Evolutionary conservation across 2,329 filamentous ascomycete genomes (phyloP).

Genomic region (Ascocoryne sarcoides): DNA sequence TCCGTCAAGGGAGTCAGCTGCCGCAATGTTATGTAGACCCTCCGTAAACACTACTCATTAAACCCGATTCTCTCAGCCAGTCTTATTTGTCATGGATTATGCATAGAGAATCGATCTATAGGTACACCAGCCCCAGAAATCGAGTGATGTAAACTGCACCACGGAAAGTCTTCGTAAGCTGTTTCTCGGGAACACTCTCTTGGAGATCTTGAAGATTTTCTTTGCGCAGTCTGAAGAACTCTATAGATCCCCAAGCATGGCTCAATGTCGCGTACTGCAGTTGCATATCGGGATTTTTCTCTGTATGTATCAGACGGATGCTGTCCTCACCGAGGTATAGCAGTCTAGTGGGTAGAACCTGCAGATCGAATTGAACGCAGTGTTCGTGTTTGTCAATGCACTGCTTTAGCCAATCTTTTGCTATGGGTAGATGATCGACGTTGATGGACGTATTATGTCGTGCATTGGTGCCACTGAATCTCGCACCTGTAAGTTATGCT

Average conservation of each 20-base stretch:
- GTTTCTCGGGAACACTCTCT: slow-evolving; percentile 3
- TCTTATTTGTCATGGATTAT: slow-evolving; percentile 6
- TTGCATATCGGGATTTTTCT: neutral
- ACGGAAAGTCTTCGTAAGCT: slow-evolving; percentile 1
- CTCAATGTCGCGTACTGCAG: slow-evolving; percentile 13
- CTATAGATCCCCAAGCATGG: slow-evolving; percentile 15
- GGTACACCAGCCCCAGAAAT: slow-evolving; percentile 6
- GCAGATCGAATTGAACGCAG: too few relatives aligned
- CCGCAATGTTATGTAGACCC: slow-evolving; percentile 9
- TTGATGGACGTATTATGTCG: too few relatives aligned
- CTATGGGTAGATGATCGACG: too few relatives aligned
- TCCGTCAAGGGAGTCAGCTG: slow-evolving; percentile 8
- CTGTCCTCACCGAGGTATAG: neutral
- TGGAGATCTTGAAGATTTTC: slow-evolving; percentile 5
- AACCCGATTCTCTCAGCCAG: slow-evolving; percentile 12
- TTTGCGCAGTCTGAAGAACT: slow-evolving; percentile 5
- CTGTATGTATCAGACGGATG: neutral
- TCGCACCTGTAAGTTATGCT: too few relatives aligned
- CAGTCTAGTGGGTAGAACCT: neutral
- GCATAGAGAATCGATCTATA: neutral
- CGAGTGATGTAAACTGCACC: slow-evolving; percentile 5
- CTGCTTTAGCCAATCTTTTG: too few relatives aligned
- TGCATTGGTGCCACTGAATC: too few relatives aligned
- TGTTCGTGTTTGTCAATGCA: too few relatives aligned
- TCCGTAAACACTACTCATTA: slow-evolving; percentile 10